phyloP scores from a whole-genome alignment of 176 grass and related monocot species.

The Urochloa ruziziensis region DNA sequence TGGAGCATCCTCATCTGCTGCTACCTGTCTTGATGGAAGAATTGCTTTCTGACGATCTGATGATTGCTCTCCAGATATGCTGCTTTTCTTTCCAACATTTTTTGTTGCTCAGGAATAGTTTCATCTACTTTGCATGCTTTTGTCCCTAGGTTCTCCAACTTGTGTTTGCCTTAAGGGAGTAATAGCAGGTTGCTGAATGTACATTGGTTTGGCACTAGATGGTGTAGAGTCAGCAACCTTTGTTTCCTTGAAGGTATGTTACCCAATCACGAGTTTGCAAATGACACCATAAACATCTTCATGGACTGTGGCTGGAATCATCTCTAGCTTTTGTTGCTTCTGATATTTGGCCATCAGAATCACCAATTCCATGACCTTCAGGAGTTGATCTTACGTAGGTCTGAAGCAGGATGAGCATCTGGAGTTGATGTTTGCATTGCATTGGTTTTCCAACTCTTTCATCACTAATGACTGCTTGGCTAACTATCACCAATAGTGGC shows the following conservation, averaged over 20 bases:
- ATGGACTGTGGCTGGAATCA: neutral
- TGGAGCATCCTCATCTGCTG: slow-evolving; percentile 23
- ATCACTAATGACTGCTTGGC: neutral
- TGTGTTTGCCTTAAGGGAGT: slow-evolving; percentile 9
- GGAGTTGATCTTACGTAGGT: slow-evolving; percentile 17
- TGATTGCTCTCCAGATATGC: neutral
- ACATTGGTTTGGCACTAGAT: neutral
- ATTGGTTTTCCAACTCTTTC: slow-evolving; percentile 4
- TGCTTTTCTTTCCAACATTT: slow-evolving; percentile 17
- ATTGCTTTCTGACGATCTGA: slow-evolving; percentile 16
- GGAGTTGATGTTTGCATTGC: slow-evolving; percentile 12
- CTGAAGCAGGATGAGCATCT: slow-evolving; percentile 10
- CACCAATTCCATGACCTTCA: slow-evolving; percentile 1
- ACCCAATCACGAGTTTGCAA: neutral
- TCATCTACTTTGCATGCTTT: slow-evolving; percentile 15
- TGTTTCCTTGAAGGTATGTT: slow-evolving; percentile 11
- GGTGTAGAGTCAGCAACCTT: slow-evolving; percentile 30
- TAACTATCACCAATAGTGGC: neutral
- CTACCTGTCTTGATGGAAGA: slow-evolving; percentile 5
- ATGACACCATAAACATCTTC: slow-evolving; percentile 8
- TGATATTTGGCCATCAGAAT: slow-evolving; percentile 19
- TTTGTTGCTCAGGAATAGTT: neutral
- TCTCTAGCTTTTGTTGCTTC: slow-evolving; percentile 15
- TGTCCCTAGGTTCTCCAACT: slow-evolving; percentile 11
- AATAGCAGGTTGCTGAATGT: neutral